Evolutionary conservation across 129 eudicot species (phyloP).

Genomic region (Flaveria sonorensis): DNA sequence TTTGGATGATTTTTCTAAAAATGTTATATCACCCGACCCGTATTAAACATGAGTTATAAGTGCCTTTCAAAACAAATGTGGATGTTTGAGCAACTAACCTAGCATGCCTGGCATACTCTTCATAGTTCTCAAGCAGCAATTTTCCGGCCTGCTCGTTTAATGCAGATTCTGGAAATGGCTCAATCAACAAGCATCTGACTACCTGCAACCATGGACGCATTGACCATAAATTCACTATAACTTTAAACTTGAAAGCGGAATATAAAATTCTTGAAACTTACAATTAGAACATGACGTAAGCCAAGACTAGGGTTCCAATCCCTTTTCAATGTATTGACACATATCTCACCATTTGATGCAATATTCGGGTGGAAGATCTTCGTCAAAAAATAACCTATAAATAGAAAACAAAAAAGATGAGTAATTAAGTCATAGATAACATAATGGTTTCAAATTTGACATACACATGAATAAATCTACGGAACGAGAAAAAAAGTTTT

Average conservation of each 20-base stretch:
- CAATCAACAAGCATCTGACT: constrained; percentile 81
- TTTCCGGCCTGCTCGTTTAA: constrained; percentile 90
- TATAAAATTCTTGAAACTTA: constrained; percentile 32
- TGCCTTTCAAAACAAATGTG: neutral
- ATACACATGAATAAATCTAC: neutral
- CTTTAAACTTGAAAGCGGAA: neutral
- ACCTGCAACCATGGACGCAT: constrained; percentile 43
- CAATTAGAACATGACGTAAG: constrained; percentile 80
- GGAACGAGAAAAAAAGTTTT: neutral
- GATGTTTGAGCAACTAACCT: constrained; percentile 44
- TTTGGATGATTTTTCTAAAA: neutral
- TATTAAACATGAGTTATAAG: neutral
- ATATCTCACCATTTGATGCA: constrained; percentile 79
- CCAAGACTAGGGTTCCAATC: constrained; percentile 95
- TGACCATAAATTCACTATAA: neutral
- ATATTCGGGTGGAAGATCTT: constrained; percentile 94
- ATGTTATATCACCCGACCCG: neutral
- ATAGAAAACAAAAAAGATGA: neutral
- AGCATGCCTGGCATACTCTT: constrained; percentile 92
- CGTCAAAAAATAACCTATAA: constrained; percentile 78
- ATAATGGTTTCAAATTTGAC: neutral
- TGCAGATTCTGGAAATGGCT: constrained; percentile 93
- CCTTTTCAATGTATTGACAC: constrained; percentile 88
- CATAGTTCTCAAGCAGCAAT: constrained; percentile 83
- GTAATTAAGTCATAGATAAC: neutral